These are phyloP conservation scores for Hirsutella thompsonii DNA, from an alignment of 2,329 filamentous ascomycete species.

Conservation along the genomic window DNA sequence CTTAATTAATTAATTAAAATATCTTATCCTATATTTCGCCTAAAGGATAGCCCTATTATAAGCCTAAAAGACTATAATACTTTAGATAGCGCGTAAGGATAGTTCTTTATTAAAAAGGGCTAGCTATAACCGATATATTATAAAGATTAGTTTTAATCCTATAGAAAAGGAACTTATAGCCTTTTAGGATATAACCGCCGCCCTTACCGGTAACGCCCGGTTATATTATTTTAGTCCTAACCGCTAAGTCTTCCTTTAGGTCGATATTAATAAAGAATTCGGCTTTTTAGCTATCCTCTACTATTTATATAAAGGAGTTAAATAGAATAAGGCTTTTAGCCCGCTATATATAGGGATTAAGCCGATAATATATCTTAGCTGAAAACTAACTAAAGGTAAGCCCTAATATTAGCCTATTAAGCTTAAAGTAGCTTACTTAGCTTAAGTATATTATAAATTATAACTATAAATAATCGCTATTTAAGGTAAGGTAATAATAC, in stretches of 20 bases:
- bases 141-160: not conserved
- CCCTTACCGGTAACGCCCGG: not conserved
- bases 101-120: no score
- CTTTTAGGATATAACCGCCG: no score
- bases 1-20: not conserved
- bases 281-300: not conserved
- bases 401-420: not conserved
- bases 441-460: not conserved
- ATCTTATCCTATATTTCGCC: not conserved
- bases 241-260: not conserved
- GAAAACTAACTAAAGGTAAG: not conserved
- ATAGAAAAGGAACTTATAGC: not conserved
- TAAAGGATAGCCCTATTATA: not conserved
- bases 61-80: no score
- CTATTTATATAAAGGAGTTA: not conserved
- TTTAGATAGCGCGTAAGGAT: no score
- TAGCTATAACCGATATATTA: no score
- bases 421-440: not conserved
- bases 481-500: not conserved
- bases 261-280: not conserved
- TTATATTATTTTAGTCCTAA: not conserved
- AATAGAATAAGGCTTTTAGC: not conserved
- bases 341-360: not conserved
- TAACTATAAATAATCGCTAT: not conserved
- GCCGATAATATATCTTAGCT: not conserved